These are phyloP conservation scores for Galerina sulciceps DNA, from an alignment of 768 basidiomycete species.

Conservation along the genomic window DNA sequence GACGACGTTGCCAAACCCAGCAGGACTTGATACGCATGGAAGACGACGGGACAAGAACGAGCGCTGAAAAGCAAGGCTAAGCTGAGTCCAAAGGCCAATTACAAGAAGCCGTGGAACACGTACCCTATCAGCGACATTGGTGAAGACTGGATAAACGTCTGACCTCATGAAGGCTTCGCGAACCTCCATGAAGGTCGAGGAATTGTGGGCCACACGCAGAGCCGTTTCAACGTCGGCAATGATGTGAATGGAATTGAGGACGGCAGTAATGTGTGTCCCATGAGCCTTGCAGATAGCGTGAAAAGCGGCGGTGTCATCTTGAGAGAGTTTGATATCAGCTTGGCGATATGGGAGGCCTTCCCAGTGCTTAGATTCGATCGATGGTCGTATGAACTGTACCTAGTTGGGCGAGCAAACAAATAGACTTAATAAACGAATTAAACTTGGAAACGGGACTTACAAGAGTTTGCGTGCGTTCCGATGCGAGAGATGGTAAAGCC, in stretches of 20 bases:
- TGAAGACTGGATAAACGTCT: slow-evolving; percentile 1
- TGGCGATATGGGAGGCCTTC: background rate
- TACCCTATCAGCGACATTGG: slow-evolving; percentile 6
- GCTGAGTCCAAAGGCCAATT: background rate
- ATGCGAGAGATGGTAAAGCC: background rate
- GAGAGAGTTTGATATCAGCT: background rate
- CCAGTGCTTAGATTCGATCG: background rate
- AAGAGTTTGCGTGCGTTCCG: background rate
- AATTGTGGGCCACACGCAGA: background rate
- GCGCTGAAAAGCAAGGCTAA: background rate
- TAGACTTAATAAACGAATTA: too few species aligned
- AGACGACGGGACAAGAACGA: background rate
- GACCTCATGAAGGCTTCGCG: background rate
- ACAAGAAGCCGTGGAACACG: background rate
- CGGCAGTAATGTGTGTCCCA: background rate
- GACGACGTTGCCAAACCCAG: slow-evolving; percentile 3
- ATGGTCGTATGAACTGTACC: background rate
- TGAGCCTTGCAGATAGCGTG: background rate
- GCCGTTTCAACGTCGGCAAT: slow-evolving; percentile 2
- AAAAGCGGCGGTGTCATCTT: background rate
- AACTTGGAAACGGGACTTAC: background rate
- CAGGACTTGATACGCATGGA: background rate
- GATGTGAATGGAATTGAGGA: slow-evolving; percentile 2
- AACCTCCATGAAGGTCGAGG: background rate
- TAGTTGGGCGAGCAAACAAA: background rate